Percentiles rank a stretch among this genome's conserved stretches.
Evolutionary conservation across 805 yeast species (phyloP).

Genomic region (Yamadazyma akitaensis): DNA sequence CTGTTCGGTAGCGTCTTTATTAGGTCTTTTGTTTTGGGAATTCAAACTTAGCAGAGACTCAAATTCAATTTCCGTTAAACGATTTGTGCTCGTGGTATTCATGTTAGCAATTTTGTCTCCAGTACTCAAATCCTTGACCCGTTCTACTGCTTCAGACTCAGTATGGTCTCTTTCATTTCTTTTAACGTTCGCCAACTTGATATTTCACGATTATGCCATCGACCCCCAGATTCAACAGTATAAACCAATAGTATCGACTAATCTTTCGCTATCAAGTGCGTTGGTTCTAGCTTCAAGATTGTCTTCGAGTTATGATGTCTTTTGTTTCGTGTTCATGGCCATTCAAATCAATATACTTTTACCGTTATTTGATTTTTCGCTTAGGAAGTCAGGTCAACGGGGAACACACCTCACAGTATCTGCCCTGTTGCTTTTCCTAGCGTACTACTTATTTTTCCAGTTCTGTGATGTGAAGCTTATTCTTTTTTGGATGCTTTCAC

Average conservation of each 20-base stretch:
- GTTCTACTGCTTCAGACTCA: conserved; percentile 88
- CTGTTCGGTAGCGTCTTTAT: conserved; percentile 24
- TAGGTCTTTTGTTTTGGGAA: conserved; percentile 33
- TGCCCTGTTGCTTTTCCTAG: conserved; percentile 17
- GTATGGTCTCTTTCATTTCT: conserved; percentile 90
- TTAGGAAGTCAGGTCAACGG: conserved; percentile 35
- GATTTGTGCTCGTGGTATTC: conserved; percentile 65
- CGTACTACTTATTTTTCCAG: conserved; percentile 24
- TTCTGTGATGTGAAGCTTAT: conserved; percentile 27
- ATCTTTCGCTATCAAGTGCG: conserved; percentile 79
- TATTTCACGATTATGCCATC: conserved; percentile 65
- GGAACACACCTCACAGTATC: conserved; percentile 27
- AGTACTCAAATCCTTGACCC: conserved; percentile 80
- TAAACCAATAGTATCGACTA: conserved; percentile 68
- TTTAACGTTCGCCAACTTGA: conserved; percentile 65
- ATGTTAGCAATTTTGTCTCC: conserved; percentile 81
- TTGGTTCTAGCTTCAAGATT: conserved; percentile 89
- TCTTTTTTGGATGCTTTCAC: conserved; percentile 49
- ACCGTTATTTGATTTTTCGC: conserved; percentile 65
- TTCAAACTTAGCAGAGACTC: conserved; percentile 3
- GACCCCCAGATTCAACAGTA: conserved; percentile 31
- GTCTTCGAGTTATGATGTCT: conserved; percentile 68
- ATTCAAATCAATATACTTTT: conserved; percentile 68
- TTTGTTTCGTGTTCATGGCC: conserved; percentile 74
- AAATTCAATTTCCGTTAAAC: conserved; percentile 40